Base-by-base conservation (phyloP, 495 filamentous ascomycete species). In the Ascobolus immersus region DNA sequence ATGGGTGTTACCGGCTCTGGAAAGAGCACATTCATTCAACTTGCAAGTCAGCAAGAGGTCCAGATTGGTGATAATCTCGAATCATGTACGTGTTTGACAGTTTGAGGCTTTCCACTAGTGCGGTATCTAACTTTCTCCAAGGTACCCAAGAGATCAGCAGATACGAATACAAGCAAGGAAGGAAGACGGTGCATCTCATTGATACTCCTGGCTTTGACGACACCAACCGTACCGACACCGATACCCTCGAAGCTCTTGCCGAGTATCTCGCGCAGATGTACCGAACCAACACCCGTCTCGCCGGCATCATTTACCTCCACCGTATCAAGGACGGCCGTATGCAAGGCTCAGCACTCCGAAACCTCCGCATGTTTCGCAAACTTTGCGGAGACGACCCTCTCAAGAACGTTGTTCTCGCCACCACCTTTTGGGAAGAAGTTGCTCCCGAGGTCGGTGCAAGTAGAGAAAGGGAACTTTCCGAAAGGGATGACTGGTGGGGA, bases 181-280 rank as follows among this genome's bases (percentile, higher is more conserved):
- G 25, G 25, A 27, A 27, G 14, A 7, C 5, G 3, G 25, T 27
- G 11, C 25, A 27, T 27, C 41, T 65, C 10, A 49, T 64, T 32
- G 61, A 65, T 34, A 65, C 61, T 0, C 61, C 61, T 2, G 61
- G 61, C 5, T 65, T 64, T 23, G 55, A 63, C 36, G 61, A 65
- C 44, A 56, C 54, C 5, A 40, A 43, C 10, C 45, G 54, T 0
- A 50, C 41, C 9, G 59, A 62, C 19, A 41, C 49, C 5, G 54
- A 62, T 8, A 44, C 57, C 4, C 46, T 62, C 5, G 28, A 35
- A 1, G 38, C 49, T 1, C 57, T 61, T n/a, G 39, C 56, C 20
- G 27, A 27, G 1, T 56, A 47, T 21, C 43, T 61, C 30, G 35
- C 40, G 2, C 38, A 26, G 0, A 39, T 39, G 2, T 47, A 48